Percentiles rank a stretch among this genome's conserved stretches.
Conservation (phyloP, 2,329 filamentous ascomycete genomes). For the Claviceps capensis region DNA sequence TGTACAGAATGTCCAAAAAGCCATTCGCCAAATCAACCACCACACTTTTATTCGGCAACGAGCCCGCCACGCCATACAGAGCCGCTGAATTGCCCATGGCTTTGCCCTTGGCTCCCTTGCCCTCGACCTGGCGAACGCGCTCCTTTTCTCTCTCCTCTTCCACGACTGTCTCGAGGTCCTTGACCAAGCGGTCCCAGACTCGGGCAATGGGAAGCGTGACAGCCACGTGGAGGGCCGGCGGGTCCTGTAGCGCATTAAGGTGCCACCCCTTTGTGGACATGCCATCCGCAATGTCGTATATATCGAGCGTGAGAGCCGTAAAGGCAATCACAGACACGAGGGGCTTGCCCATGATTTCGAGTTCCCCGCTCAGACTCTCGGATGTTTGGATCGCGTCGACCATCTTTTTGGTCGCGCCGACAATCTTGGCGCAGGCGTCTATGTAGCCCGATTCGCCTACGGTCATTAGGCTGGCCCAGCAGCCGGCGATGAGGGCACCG, state of each 20-base stretch:
- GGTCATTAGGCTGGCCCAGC: conserved; percentile 85
- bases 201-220: conserved; percentile 78
- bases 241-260: conserved; percentile 83
- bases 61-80: conserved; percentile 89
- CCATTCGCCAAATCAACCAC: conserved; percentile 81
- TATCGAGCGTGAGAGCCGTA: conserved; percentile 66
- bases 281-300: conserved; percentile 87
- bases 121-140: conserved; percentile 54
- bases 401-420: conserved; percentile 75
- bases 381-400: conserved; percentile 58
- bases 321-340: conserved; percentile 88
- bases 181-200: conserved; percentile 65
- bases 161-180: conserved; percentile 53
- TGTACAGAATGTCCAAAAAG: conserved; percentile 88
- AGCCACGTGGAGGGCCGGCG: conserved; percentile 84
- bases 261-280: conserved; percentile 86
- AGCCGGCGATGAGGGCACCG: conserved; percentile 86
- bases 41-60: conserved; percentile 87
- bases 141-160: conserved; percentile 72
- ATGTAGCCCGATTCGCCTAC: conserved; percentile 83
- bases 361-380: conserved; percentile 53
- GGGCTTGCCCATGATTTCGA: conserved; percentile 71
- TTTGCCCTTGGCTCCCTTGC: conserved; percentile 50
- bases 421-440: conserved; percentile 73
- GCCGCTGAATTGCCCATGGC: conserved; percentile 70